phyloP scores from a whole-genome alignment of 75 land plant genomes.

The Chamaecyparis obtusa region DNA sequence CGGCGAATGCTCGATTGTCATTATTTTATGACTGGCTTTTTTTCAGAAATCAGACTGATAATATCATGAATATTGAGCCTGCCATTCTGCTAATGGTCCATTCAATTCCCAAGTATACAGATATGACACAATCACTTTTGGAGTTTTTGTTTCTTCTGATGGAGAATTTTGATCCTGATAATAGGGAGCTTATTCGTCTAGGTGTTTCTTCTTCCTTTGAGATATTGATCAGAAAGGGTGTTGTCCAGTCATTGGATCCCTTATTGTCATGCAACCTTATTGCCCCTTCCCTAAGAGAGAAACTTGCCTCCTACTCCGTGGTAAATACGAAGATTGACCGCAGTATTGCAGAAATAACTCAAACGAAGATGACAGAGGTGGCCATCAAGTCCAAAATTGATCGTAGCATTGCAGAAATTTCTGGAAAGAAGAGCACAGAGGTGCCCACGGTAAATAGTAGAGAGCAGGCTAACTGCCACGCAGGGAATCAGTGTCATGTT shows the following conservation, averaged over 20 bases:
- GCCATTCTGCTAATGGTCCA: slow-evolving; percentile 81
- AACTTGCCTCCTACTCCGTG: slow-evolving; percentile 31
- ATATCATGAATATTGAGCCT: slow-evolving; percentile 96
- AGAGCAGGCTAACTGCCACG: neutral
- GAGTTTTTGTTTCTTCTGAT: slow-evolving; percentile 81
- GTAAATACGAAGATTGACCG: slow-evolving; percentile 18
- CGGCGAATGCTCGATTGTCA: slow-evolving; percentile 82
- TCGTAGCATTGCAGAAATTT: neutral
- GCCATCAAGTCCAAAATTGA: slow-evolving; percentile 10
- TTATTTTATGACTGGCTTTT: slow-evolving; percentile 97
- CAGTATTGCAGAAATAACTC: neutral
- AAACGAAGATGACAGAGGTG: neutral
- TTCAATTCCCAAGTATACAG: slow-evolving; percentile 75
- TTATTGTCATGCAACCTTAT: slow-evolving; percentile 42
- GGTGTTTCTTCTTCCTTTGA: slow-evolving; percentile 64
- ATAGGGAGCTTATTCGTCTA: slow-evolving; percentile 46
- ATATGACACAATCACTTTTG: slow-evolving; percentile 78
- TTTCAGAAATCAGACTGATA: slow-evolving; percentile 69
- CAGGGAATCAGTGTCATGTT: neutral
- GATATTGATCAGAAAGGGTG: slow-evolving; percentile 62
- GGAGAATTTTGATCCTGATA: slow-evolving; percentile 72
- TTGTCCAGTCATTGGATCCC: slow-evolving; percentile 62
- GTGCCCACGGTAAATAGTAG: neutral
- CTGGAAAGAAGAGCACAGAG: neutral
- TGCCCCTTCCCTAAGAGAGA: slow-evolving; percentile 57